Evolutionary conservation across 805 yeast genomes (phyloP), one percentile per base, ranked within the genome.

Genomic region (Yarrowia bubula): DNA sequence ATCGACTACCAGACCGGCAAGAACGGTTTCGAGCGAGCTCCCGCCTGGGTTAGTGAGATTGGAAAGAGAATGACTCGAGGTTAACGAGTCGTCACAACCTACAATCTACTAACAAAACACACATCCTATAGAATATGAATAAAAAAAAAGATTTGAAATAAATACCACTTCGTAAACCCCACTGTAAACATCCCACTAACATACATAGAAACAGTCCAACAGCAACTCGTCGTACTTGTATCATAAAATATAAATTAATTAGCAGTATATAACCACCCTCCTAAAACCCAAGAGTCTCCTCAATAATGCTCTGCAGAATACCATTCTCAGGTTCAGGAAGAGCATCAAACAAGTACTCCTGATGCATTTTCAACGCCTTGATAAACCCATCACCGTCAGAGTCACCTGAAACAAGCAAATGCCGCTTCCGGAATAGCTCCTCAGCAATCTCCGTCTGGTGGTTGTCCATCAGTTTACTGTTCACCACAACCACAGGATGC

Each of bases 361-460:
- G 33, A 41, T 55, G 61, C 47, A 55, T 11, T 58, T 43, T 48
- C 33, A 31, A 31, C n/a, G 18, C 13, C 65, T 15, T 13, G 47
- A 58, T 8, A 31, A 33, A 14, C 53, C 64, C 39, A 65, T 46
- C 62, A 1, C 48, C 31, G n/a, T 38, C 50, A 0, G 66, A 28
- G 8, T 53, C 64, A 28, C 68, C 65, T 14, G 68, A 65, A 15
- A 50, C 60, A 4, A 70, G 32, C 32, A 81, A 69, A 44, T 75
- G 73, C 0, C 77, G 76, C 46, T 72, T 61, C 0, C 71, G 48
- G 11, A 74, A 78, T 51, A 88, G 78, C 61, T 82, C 85, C n/a
- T 73, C 71, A 0, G 96, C 95, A 8, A 90, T 86, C 67, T 92
- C 93, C 15, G 75, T 68, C 73, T 92, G 97, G 73, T 92, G 98